A percentile compares a stretch with the other conserved stretches of the same genome.
phyloP scores from a whole-genome alignment of 169 alveolate species.

The Cyclospora cayetanensis region DNA sequence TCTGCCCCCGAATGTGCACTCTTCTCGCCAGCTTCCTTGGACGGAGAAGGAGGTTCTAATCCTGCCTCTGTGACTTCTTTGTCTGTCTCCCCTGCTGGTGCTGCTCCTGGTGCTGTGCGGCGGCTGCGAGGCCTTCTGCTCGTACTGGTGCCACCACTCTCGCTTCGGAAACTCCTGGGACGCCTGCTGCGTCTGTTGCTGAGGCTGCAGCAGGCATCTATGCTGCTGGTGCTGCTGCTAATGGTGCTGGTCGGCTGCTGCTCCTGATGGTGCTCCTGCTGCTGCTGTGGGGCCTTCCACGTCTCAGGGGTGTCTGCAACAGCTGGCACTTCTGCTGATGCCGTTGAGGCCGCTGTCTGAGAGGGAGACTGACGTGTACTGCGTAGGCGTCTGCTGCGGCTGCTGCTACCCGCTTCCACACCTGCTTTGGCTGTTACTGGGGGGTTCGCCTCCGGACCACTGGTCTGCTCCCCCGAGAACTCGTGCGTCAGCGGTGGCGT shows the following conservation, averaged over 20 bases:
- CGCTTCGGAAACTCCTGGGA: not conserved
- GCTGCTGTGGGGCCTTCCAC: not conserved
- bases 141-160: not conserved
- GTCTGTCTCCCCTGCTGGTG: not conserved
- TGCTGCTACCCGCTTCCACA: not conserved
- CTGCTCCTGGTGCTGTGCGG: constrained; percentile 43
- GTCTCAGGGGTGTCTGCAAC: constrained; percentile 9
- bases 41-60: not conserved
- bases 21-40: no score
- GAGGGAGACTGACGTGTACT: not conserved
- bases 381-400: constrained; percentile 35
- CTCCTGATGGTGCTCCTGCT: no score
- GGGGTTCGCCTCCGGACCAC: no score
- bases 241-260: not conserved
- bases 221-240: not conserved
- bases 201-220: constrained; percentile 33
- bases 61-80: not conserved
- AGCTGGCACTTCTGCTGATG: not conserved
- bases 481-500: not conserved
- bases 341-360: constrained; percentile 21
- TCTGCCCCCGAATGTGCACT: no score
- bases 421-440: not conserved
- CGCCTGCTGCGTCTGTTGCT: constrained; percentile 39
- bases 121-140: not conserved
- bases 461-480: not conserved